Conservation (phyloP, 1,284 basidiomycete species). For the Cystobasidium slooffiae region DNA sequence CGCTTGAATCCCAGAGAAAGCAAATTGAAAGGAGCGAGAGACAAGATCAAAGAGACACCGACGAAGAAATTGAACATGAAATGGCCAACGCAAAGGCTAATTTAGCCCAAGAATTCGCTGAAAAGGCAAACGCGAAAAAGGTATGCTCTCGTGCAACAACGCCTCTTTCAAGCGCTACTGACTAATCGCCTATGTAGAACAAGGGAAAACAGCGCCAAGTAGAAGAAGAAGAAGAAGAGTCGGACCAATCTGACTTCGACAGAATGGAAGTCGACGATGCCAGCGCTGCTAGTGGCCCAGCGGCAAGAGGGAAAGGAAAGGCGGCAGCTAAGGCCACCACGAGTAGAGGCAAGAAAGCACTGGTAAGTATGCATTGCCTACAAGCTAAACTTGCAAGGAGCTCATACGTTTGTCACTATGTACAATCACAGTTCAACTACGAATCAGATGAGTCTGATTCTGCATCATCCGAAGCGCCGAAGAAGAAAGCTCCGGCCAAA, state of each 20-base stretch:
- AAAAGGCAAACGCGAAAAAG: constrained; percentile 48
- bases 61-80: constrained; percentile 49
- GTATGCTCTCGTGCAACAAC: neutral
- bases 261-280: constrained; percentile 30
- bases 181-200: neutral
- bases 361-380: constrained; percentile 5
- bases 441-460: constrained; percentile 37
- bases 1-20: constrained; percentile 46
- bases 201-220: constrained; percentile 12
- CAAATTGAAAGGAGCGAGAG: constrained; percentile 46
- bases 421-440: constrained; percentile 28
- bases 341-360: constrained; percentile 37
- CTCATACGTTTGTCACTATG: neutral
- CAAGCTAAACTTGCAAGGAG: neutral
- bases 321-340: constrained; percentile 42
- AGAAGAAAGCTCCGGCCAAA: constrained; percentile 62
- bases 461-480: constrained; percentile 57
- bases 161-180: too few species aligned
- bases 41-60: constrained; percentile 50
- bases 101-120: constrained; percentile 48
- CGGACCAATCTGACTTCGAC: constrained; percentile 36
- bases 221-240: constrained; percentile 43
- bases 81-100: constrained; percentile 46
- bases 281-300: constrained; percentile 6
- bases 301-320: constrained; percentile 37